Evolutionary conservation across 208 protist genomes (phyloP).

Genomic region (Acanthamoeba sp.): DNA sequence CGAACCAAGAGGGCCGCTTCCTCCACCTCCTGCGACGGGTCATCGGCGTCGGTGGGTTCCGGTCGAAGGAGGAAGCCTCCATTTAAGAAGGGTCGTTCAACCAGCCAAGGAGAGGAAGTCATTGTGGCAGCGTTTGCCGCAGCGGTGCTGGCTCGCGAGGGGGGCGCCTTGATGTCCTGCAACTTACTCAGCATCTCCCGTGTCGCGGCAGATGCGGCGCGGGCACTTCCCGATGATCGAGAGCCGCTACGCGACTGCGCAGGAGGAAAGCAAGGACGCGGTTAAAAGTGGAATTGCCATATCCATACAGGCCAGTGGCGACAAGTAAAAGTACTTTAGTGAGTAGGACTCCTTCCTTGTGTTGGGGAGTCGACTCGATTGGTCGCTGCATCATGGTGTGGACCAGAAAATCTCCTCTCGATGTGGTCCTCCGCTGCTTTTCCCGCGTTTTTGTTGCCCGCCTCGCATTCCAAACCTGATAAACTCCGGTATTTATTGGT

Average conservation of each 20-base stretch:
- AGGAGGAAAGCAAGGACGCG: no score
- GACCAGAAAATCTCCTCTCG: not conserved
- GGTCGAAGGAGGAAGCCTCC: not conserved
- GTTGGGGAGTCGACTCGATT: no score
- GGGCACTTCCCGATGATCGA: not conserved
- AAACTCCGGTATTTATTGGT: not conserved
- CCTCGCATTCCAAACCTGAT: not conserved
- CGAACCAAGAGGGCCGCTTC: slow-evolving; percentile 7
- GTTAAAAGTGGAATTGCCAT: no score
- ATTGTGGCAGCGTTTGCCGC: not conserved
- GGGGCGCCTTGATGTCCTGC: slow-evolving; percentile 19
- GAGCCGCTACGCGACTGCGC: not conserved
- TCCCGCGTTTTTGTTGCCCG: not conserved
- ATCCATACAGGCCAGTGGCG: not conserved
- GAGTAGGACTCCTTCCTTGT: no score
- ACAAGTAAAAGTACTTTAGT: not conserved
- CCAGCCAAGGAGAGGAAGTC: not conserved
- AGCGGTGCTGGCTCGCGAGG: not conserved
- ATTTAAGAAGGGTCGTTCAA: slow-evolving; percentile 1
- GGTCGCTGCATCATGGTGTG: not conserved
- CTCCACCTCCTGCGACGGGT: not conserved
- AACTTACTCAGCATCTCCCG: slow-evolving; percentile 16
- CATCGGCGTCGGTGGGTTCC: not conserved
- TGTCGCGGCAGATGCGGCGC: not conserved
- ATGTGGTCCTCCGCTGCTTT: not conserved